A percentile compares a stretch with the other conserved stretches of the same genome.
Conservation (phyloP, 2,329 filamentous ascomycete genomes). For the Xylariomycetidae sp. region DNA sequence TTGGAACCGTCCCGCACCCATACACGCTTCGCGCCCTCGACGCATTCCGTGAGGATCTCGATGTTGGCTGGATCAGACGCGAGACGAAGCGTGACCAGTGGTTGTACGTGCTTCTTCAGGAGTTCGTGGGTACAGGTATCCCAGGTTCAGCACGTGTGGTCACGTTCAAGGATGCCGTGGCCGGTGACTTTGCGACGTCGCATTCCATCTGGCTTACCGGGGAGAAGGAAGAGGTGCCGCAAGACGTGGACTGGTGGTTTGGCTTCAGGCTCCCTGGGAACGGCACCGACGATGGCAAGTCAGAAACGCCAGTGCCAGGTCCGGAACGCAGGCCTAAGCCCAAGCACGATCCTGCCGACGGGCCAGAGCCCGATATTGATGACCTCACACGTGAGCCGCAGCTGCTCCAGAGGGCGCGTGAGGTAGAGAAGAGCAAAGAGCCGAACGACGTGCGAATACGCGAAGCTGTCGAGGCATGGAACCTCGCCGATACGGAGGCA, state of each 20-base stretch:
- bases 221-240: slow-evolving; percentile 48
- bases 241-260: slow-evolving; percentile 83
- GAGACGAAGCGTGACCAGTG: slow-evolving; percentile 71
- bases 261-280: slow-evolving; percentile 71
- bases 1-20: slow-evolving; percentile 85
- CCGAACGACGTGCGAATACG: slow-evolving; percentile 40
- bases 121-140: slow-evolving; percentile 58
- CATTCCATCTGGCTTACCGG: slow-evolving; percentile 77
- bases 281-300: slow-evolving; percentile 45
- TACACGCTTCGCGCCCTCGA: slow-evolving; percentile 72
- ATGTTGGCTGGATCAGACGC: slow-evolving; percentile 59
- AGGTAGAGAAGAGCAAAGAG: slow-evolving; percentile 37
- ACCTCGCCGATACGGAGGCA: slow-evolving; percentile 67
- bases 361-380: slow-evolving; percentile 44
- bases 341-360: slow-evolving; percentile 40
- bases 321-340: slow-evolving; percentile 50
- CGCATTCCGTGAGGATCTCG: slow-evolving; percentile 54
- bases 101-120: slow-evolving; percentile 65
- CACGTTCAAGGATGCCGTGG: slow-evolving; percentile 75
- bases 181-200: slow-evolving; percentile 55
- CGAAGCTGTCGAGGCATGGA: slow-evolving; percentile 58
- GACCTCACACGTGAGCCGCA: slow-evolving; percentile 49
- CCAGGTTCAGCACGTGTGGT: slow-evolving; percentile 61
- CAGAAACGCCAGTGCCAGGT: slow-evolving; percentile 50
- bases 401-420: slow-evolving; percentile 49